Conservation (phyloP, 306 rosid genomes). For the Cicer yamashitae region DNA sequence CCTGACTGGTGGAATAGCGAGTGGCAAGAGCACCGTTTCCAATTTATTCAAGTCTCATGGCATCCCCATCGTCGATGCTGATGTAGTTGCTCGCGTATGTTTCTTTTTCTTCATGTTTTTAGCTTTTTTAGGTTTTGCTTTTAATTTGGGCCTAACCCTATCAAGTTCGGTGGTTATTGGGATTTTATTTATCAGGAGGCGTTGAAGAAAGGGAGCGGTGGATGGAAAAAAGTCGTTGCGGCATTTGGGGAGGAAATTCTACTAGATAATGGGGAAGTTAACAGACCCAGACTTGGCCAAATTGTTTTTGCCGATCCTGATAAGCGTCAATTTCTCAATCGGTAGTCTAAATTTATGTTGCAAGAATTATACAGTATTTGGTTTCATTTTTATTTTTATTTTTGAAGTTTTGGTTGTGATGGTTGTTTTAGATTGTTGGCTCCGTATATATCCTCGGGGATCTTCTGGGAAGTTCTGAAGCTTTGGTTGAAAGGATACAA, state of each 20-base stretch:
- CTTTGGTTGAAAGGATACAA: slow-evolving; percentile 79
- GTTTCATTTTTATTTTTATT: neutral
- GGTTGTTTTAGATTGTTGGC: slow-evolving; percentile 67
- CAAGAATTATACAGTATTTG: neutral
- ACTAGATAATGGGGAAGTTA: slow-evolving; percentile 72
- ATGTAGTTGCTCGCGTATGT: slow-evolving; percentile 75
- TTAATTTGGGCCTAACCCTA: neutral
- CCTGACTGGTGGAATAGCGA: slow-evolving; percentile 79
- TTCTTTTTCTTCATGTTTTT: neutral
- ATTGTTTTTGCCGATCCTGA: slow-evolving; percentile 78
- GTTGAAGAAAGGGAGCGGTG: slow-evolving; percentile 72
- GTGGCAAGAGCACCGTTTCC: slow-evolving; percentile 89
- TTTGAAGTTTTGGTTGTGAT: slow-evolving; percentile 14
- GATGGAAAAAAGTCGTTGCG: slow-evolving; percentile 73
- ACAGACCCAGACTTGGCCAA: slow-evolving; percentile 77
- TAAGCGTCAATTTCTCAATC: slow-evolving; percentile 79
- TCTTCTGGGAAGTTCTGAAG: slow-evolving; percentile 73
- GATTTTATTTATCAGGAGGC: slow-evolving; percentile 62
- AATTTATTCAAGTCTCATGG: slow-evolving; percentile 73
- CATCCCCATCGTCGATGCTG: slow-evolving; percentile 81
- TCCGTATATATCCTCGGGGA: slow-evolving; percentile 80
- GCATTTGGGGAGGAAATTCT: slow-evolving; percentile 80
- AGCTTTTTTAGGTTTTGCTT: neutral
- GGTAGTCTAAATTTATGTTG: slow-evolving; percentile 47
- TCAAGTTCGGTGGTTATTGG: neutral